Conservation (phyloP, 2,329 filamentous ascomycete genomes). For the Cladosporium sphaerospermum region DNA sequence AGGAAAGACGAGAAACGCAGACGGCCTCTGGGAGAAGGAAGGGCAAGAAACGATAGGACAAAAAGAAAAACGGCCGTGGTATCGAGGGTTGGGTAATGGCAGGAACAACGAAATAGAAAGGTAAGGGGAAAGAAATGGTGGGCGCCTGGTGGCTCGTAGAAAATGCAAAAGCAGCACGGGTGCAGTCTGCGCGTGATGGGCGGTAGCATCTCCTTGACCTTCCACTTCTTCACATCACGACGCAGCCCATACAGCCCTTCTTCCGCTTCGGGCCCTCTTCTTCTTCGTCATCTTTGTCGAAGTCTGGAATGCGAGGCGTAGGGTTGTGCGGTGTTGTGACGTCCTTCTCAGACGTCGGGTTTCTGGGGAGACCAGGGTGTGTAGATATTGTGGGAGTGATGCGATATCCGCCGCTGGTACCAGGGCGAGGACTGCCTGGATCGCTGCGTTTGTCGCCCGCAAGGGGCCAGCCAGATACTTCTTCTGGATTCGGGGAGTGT, state of each 20-base stretch:
- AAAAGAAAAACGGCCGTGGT: conserved; percentile 9
- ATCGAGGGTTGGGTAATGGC: conserved; percentile 1
- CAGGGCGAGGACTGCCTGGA: conserved; percentile 26
- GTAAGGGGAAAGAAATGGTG: neutral
- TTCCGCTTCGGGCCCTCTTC: conserved; percentile 44
- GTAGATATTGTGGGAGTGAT: conserved; percentile 40
- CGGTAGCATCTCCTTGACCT: neutral
- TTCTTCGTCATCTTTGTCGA: conserved; percentile 45
- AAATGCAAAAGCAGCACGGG: neutral
- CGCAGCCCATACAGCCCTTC: conserved; percentile 62
- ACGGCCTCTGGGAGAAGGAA: neutral
- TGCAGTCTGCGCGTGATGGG: neutral
- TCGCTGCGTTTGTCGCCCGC: conserved; percentile 21
- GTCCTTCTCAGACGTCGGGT: conserved; percentile 12
- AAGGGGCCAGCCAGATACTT: conserved; percentile 22
- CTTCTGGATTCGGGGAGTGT: conserved; percentile 3
- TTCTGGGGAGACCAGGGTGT: conserved; percentile 20
- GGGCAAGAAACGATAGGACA: neutral
- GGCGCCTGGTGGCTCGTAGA: neutral
- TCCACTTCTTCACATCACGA: conserved; percentile 58
- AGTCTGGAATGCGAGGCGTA: conserved; percentile 48
- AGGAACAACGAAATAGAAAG: neutral
- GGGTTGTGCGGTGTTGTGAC: conserved; percentile 30
- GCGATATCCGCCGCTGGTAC: conserved; percentile 42
- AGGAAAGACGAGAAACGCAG: neutral